Evolutionary conservation across 2,329 filamentous ascomycete genomes (phyloP).

Genomic region (Rasamsonia emersonii): DNA sequence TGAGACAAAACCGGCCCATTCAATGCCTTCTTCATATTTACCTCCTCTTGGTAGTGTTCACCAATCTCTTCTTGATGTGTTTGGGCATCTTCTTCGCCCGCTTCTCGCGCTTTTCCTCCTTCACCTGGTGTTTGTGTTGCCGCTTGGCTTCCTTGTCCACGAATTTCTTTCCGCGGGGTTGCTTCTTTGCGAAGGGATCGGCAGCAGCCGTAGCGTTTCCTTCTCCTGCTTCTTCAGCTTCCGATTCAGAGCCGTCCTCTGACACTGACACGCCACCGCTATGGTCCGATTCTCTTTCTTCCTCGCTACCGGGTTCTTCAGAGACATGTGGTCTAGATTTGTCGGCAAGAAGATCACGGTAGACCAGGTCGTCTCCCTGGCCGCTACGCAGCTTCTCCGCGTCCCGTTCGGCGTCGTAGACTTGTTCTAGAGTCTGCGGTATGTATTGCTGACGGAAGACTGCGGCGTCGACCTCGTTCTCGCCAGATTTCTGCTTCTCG

Average conservation of each 20-base stretch:
- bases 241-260: constrained; percentile 29
- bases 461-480: constrained; percentile 71
- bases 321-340: constrained; percentile 28
- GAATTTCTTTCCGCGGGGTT: constrained; percentile 72
- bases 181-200: constrained; percentile 53
- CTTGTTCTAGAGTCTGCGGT: constrained; percentile 87
- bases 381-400: constrained; percentile 67
- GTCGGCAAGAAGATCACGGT: constrained; percentile 73
- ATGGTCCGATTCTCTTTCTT: constrained; percentile 27
- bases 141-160: constrained; percentile 88
- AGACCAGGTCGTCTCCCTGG: constrained; percentile 72
- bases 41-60: constrained; percentile 41
- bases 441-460: constrained; percentile 97
- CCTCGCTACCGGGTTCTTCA: constrained; percentile 25
- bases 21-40: too few species aligned
- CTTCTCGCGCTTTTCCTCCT: constrained; percentile 92
- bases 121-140: constrained; percentile 80
- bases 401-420: constrained; percentile 92
- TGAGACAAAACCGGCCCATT: too few species aligned
- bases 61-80: constrained; percentile 82
- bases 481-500: constrained; percentile 40
- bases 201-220: constrained; percentile 17
- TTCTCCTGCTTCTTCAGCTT: constrained; percentile 33
- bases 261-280: constrained; percentile 28
- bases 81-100: constrained; percentile 95